Conservation (phyloP, 257 asterid species). For the Perilla frutescens region DNA sequence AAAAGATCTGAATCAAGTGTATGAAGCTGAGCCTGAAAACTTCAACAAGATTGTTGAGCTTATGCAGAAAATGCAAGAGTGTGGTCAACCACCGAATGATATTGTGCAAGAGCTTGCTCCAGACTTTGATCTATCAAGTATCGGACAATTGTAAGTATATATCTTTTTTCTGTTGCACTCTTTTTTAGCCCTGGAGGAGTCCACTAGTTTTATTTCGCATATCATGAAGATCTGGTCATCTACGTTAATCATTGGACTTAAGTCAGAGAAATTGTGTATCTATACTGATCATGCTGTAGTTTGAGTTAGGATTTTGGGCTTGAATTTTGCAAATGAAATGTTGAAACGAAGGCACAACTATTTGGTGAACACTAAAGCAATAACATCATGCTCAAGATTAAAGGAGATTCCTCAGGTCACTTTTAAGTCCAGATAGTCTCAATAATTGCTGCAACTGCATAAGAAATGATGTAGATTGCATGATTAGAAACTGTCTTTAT, state of each 20-base stretch:
- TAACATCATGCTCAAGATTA: neutral
- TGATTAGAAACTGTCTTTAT: neutral
- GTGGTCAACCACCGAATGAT: conserved; percentile 97
- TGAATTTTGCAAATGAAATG: neutral
- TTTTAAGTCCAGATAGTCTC: neutral
- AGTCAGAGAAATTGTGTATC: conserved; percentile 15
- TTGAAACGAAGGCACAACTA: neutral
- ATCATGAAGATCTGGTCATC: neutral
- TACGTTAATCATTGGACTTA: neutral
- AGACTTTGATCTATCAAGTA: conserved; percentile 73
- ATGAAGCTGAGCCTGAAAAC: conserved; percentile 80
- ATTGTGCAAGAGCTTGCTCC: conserved; percentile 94
- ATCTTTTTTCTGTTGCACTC: neutral
- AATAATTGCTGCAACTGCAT: neutral
- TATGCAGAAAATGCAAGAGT: conserved; percentile 99
- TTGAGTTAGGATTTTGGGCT: conserved; percentile 13
- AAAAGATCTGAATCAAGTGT: conserved; percentile 67
- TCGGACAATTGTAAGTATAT: conserved; percentile 81
- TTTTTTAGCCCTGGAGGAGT: neutral
- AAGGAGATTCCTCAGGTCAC: neutral
- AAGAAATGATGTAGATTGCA: neutral
- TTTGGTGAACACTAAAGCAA: conserved; percentile 3
- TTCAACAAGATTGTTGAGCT: conserved; percentile 95
- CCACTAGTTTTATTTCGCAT: neutral
- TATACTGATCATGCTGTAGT: conserved; percentile 15